A percentile compares a stretch with the other conserved stretches of the same genome.
phyloP scores from a whole-genome alignment of 2,329 filamentous ascomycete genomes.

The Sclerotinia borealis region DNA sequence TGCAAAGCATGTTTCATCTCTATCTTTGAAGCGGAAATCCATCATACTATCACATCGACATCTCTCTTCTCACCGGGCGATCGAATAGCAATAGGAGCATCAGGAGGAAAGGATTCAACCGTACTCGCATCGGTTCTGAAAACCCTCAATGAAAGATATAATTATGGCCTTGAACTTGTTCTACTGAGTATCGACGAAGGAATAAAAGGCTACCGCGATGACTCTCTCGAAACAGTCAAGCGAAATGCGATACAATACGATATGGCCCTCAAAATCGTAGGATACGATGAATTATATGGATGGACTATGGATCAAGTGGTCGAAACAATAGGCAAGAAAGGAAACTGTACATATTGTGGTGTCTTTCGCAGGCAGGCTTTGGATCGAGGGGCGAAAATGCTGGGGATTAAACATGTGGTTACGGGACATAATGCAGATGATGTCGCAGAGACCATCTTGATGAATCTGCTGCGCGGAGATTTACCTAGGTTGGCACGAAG shows the following conservation, averaged over 20 bases:
- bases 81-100: conserved; percentile 87
- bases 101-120: conserved; percentile 95
- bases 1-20: conserved; percentile 83
- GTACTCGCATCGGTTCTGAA: conserved; percentile 92
- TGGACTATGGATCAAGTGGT: conserved; percentile 99
- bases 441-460: conserved; percentile 92
- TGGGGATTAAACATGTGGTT: conserved; percentile 87
- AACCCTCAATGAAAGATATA: conserved; percentile 83
- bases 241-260: conserved; percentile 85
- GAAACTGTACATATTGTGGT: conserved; percentile 98
- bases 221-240: conserved; percentile 94
- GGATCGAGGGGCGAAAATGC: conserved; percentile 80
- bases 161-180: conserved; percentile 79
- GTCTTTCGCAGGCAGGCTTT: conserved; percentile 92
- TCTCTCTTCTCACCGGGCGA: conserved; percentile 80
- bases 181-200: conserved; percentile 93
- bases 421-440: conserved; percentile 98
- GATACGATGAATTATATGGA: conserved; percentile 89
- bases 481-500: conserved; percentile 79
- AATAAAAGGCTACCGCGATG: conserved; percentile 94
- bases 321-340: conserved; percentile 91
- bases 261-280: conserved; percentile 86
- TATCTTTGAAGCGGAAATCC: conserved; percentile 88
- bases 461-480: conserved; percentile 92
- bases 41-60: conserved; percentile 81